A percentile compares a stretch with the other conserved stretches of the same genome.
Evolutionary conservation across 768 basidiomycete species (phyloP).

Genomic region (Boletus rubropictus): DNA sequence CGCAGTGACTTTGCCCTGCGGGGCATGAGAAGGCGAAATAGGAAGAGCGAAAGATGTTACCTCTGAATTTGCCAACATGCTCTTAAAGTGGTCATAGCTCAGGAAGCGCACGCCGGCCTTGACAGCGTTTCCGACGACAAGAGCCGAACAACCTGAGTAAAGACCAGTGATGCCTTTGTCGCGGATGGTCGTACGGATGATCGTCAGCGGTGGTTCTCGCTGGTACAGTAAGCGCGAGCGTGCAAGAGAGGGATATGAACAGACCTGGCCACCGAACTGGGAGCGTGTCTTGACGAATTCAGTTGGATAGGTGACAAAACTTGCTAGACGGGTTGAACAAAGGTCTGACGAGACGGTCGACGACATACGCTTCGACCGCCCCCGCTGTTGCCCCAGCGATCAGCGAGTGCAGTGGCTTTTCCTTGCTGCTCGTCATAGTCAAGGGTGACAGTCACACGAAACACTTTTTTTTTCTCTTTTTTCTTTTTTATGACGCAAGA

Average conservation of each 20-base stretch:
- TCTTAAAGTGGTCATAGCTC: conserved; percentile 91
- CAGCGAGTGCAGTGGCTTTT: conserved; percentile 82
- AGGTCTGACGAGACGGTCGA: background rate
- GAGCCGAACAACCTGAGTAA: conserved; percentile 89
- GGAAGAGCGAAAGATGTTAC: conserved; percentile 36
- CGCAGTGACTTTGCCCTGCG: conserved; percentile 85
- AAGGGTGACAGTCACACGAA: background rate
- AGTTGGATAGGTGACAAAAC: conserved; percentile 82
- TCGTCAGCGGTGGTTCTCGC: conserved; percentile 67
- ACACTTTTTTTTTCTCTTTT: no score
- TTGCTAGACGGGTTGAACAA: conserved; percentile 39
- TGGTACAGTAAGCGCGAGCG: conserved; percentile 19
- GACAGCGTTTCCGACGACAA: conserved; percentile 83
- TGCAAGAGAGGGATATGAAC: conserved; percentile 2
- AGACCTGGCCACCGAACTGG: conserved; percentile 80
- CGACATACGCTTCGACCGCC: conserved; percentile 83
- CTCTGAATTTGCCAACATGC: conserved; percentile 72
- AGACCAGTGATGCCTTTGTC: conserved; percentile 76
- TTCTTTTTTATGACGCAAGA: background rate
- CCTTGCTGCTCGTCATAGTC: conserved; percentile 51
- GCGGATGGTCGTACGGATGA: conserved; percentile 67
- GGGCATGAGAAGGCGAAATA: background rate
- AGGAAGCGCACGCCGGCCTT: conserved; percentile 97
- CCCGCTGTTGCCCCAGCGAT: conserved; percentile 91
- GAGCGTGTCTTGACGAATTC: conserved; percentile 93